Base-by-base conservation (phyloP, 1,284 basidiomycete genomes). In the Irpex sp. region DNA sequence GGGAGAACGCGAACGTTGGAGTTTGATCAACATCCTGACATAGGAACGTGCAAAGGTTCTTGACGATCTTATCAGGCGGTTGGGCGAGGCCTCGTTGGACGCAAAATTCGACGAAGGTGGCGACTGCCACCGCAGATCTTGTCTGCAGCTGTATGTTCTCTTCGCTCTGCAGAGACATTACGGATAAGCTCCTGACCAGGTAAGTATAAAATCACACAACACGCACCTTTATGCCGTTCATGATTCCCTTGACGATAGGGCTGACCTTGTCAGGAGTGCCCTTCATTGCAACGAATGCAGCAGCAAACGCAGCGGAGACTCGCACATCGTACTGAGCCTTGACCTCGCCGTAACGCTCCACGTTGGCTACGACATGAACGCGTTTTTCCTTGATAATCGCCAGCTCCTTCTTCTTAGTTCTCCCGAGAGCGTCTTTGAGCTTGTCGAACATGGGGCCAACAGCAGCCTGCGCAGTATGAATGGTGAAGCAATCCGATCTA, bases 11-110 rank as follows among this genome's bases (percentile, higher is more conserved):
- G 74, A 98, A 99, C 1, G 97, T 90, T 1, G 97, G 95, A 0
- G 96, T 98, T 62, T 91, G 85, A 33, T 91, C 87, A 11, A 86
- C 83, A 74, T 99, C 97, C 72, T 95, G 93, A 75, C 97, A 99
- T 4, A 99, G 81, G 77, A 99, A 99, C 0, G 95, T 96, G 77
- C 95, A 97, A 4, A 99, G 85, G 73, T 99, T 99, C 79, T 95
- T 95, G 69, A 99, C 88, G 61, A 99, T 95, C 80, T 99, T 99
- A 71, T 96, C 94, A 0, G 83, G 92, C 69, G 80, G 82, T 74
- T 87, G 83, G 67, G 81, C 69, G 70, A 88, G 77, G 70, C 87
- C 76, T 79, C 89, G 82, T 51, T 83, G 77, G 2, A 88, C 85
- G 74, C 95, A 98, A 71, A 94, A 93, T 57, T 90, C 87, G 64